Evolutionary conservation across 2,329 filamentous ascomycete species (phyloP).

Genomic region (Sporothrix schenckii): DNA sequence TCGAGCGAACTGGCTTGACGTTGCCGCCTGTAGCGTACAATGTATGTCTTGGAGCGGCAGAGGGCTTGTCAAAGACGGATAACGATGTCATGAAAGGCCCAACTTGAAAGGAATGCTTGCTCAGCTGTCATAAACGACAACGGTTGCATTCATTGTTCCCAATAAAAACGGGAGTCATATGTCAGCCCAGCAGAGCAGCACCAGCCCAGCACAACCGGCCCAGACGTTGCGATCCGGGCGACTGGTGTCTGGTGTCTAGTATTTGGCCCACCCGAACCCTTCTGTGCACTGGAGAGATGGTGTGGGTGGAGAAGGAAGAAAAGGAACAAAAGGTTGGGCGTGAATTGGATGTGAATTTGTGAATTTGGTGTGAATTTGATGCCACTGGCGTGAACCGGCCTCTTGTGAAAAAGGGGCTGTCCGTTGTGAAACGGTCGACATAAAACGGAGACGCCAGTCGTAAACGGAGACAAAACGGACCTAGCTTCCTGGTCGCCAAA

Average conservation of each 20-base stretch:
- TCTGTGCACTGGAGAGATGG: background rate
- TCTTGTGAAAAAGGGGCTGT: slow-evolving; percentile 16
- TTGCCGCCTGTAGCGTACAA: background rate
- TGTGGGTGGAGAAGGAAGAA: background rate
- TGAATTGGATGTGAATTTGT: background rate
- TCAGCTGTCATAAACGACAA: background rate
- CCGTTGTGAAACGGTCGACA: background rate
- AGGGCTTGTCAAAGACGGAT: background rate
- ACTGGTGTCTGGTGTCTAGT: background rate
- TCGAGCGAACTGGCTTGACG: background rate
- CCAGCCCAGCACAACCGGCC: background rate
- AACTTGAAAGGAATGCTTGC: background rate
- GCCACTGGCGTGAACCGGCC: background rate
- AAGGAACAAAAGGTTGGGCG: slow-evolving; percentile 5
- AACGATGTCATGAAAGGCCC: background rate
- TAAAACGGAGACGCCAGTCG: background rate
- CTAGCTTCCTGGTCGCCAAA: background rate
- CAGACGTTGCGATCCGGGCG: slow-evolving; percentile 19
- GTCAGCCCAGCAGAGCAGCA: too few relatives aligned
- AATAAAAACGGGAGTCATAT: background rate
- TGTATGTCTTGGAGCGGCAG: background rate
- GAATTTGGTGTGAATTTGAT: too few relatives aligned
- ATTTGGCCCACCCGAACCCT: background rate
- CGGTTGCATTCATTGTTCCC: background rate
- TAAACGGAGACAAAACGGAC: background rate